A percentile compares a stretch with the other conserved stretches of the same genome.
phyloP scores from a whole-genome alignment of 129 eudicot genomes.

The Oenanthe sinensis region DNA sequence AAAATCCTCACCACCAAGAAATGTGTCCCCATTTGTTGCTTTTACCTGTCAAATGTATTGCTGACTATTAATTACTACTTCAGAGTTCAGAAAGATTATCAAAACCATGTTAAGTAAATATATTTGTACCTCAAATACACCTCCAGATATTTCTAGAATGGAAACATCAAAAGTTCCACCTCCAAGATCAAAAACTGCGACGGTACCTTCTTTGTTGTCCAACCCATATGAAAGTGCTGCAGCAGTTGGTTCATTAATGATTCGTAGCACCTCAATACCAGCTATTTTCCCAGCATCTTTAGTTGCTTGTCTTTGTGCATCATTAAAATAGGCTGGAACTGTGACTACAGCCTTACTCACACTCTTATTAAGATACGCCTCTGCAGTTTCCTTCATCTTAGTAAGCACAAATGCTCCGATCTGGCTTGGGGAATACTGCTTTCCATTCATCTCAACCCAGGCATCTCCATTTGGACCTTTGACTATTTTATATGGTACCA shows the following conservation, averaged over 20 bases:
- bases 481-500: slow-evolving; percentile 42
- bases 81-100: background rate
- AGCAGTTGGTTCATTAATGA: slow-evolving; percentile 56
- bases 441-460: slow-evolving; percentile 42
- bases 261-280: slow-evolving; percentile 46
- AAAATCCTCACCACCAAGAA: slow-evolving; percentile 39
- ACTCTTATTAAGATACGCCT: slow-evolving; percentile 23
- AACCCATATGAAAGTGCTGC: slow-evolving; percentile 56
- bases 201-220: slow-evolving; percentile 39
- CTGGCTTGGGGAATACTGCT: slow-evolving; percentile 31
- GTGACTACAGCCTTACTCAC: slow-evolving; percentile 43
- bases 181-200: slow-evolving; percentile 56
- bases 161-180: slow-evolving; percentile 57
- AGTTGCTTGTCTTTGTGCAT: slow-evolving; percentile 55
- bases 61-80: too few species aligned
- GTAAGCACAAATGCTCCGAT: slow-evolving; percentile 33
- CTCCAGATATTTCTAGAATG: slow-evolving; percentile 30
- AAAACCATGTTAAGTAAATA: background rate
- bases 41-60: slow-evolving; percentile 25
- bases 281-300: slow-evolving; percentile 60
- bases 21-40: slow-evolving; percentile 41
- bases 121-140: slow-evolving; percentile 33
- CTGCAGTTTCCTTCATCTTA: slow-evolving; percentile 42
- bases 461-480: slow-evolving; percentile 49
- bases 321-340: slow-evolving; percentile 53